Evolutionary conservation across 148 eudicot genomes (phyloP).

Genomic region (Dianthus caryophyllus): DNA sequence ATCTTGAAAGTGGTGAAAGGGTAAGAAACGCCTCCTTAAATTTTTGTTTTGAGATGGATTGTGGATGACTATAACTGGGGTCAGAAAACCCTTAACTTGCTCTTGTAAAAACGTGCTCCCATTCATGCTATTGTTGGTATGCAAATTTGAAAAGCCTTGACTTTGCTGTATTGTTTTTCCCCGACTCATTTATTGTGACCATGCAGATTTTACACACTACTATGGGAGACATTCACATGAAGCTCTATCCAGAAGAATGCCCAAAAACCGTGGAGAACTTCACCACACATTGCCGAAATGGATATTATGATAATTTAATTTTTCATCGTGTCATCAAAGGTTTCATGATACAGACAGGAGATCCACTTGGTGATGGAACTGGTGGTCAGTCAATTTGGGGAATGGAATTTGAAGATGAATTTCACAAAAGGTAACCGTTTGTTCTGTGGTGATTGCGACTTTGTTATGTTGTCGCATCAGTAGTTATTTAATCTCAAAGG

Average conservation of each 20-base stretch:
- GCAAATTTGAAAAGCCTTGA: constrained; percentile 6
- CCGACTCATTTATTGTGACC: not conserved
- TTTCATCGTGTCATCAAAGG: constrained; percentile 97
- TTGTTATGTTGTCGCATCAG: not conserved
- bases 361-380: constrained; percentile 99
- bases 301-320: constrained; percentile 93
- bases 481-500: not conserved
- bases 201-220: constrained; percentile 84
- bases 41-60: not conserved
- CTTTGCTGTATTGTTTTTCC: not conserved
- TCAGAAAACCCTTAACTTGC: not conserved
- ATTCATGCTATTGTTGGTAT: not conserved
- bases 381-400: constrained; percentile 99
- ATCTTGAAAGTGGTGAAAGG: too few species aligned
- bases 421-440: constrained; percentile 76
- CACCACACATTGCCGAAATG: constrained; percentile 95
- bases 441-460: not conserved
- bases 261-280: constrained; percentile 99
- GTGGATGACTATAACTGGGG: not conserved
- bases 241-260: constrained; percentile 98
- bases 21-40: too few species aligned
- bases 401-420: constrained; percentile 96
- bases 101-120: not conserved
- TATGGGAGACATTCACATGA: constrained; percentile 94
- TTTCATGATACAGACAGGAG: constrained; percentile 99